Base-by-base conservation (phyloP, 202 grass and related monocot genomes). In the Hordeum pubiflorum region DNA sequence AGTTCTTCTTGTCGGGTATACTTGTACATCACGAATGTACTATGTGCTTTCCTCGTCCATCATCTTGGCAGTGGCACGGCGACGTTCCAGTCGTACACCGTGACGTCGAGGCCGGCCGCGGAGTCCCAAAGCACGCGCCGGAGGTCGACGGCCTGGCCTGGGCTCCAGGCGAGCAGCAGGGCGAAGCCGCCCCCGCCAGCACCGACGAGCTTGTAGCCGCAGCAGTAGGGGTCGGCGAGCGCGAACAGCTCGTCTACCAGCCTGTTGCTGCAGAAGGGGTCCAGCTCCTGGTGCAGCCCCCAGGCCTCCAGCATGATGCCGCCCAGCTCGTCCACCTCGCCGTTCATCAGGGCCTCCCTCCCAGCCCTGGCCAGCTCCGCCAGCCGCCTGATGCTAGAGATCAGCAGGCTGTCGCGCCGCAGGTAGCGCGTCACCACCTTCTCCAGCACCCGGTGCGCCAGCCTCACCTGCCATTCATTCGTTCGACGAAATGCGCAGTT, bases 191-290 rank as follows among this genome's bases (percentile, higher is more conserved):
- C 95, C 0, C 92, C 95, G n/a, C 95, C 92, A 14, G 92, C 92
- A 76, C 95, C 95, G 1, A 94, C 92, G 33, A 98, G 84, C 76
- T 98, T 98, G 82, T 98, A 98, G n/a, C 95, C 95, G 14, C 89
- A 86, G 76, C 95, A 98, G 80, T 91, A 98, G 20, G 90, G 79
- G 18, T 82, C 88, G 1, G 88, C 86, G 36, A 94, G 89, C 5
- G 95, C 79, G 77, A 98, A 98, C 18, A 94, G 83, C 64, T 72
- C 82, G 59, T 98, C 95, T 22, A 94, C 92, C 22, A 88, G 52
- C 68, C 62, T 52, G 69, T 94, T 98, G 88, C 95, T 98, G 80
- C 95, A 98, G 76, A 93, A 94, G 5, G 95, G 92, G 66, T 94
- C 92, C 24, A 98, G 79, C 73, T 98, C 95, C 78, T 94, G 95